Evolutionary conservation across 306 rosid species (phyloP), one percentile per base, ranked within the genome.

Genomic region (Prunus mongolica): DNA sequence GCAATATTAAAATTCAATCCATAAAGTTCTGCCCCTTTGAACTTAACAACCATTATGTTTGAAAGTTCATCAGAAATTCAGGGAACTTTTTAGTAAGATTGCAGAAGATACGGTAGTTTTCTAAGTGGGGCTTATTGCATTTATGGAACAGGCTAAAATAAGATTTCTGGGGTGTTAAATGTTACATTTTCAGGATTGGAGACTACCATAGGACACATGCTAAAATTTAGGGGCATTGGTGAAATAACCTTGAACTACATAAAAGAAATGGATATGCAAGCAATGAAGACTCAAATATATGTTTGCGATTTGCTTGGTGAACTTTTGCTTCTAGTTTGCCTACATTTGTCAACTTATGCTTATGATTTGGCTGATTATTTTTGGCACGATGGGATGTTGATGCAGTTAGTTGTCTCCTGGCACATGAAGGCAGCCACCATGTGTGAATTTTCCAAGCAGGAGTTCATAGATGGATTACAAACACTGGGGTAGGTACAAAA

Each of bases 371-470:
- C 52, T 72, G 51, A 52, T 32, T 66, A 56, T 71, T 41, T 82
- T 44, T 76, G 20, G 46, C 67, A 63, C 72, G 30, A 58, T 77
- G 74, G 76, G 55, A 22, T 82, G 73, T 75, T 78, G 50, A 58
- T 86, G 88, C 92, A 96, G 99, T 87, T 92, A 81, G 98, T 96
- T 88, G 89, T 96, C 84, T 96, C 99, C 24, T 96, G 99, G 99
- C 99, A 96, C 86, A 96, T 96, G 99, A 96, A 92, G 92, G 99
- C 99, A 52, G 91, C 93, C 46, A 95, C 99, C 38, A 95, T 95
- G 97, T 95, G 99, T 87, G 99, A 95, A 80, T 95, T 92, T 88
- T 88, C 99, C 75, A 95, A 91, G 88, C 89, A 92, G 87, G 99
- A 95, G 85, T 95, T 95, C 61, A 50, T 87, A 2, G 93, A 90